These are phyloP conservation scores for Immersiella caudata DNA, from an alignment of 495 filamentous ascomycete species.

Conservation along the genomic window DNA sequence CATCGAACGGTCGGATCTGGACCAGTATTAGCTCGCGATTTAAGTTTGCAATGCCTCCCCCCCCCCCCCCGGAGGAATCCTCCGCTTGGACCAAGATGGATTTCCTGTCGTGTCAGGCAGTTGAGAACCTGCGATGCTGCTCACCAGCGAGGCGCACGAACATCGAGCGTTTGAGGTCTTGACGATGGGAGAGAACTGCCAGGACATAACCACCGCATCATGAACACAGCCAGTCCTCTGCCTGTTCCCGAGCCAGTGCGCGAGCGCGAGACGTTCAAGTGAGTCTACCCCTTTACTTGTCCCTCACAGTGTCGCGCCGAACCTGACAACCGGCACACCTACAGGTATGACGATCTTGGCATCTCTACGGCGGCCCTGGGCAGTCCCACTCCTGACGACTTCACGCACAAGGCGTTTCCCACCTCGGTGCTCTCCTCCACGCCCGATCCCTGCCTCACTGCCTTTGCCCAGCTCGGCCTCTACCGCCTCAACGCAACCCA, in stretches of 20 bases:
- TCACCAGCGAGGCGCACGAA: background rate
- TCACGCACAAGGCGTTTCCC: conserved; percentile 21
- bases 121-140: background rate
- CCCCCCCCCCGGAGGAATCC: background rate
- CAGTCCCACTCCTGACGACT: background rate
- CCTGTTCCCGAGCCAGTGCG: conserved; percentile 32
- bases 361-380: conserved; percentile 29
- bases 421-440: conserved; percentile 35
- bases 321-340: background rate
- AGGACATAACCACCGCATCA: background rate
- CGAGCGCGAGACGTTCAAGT: conserved; percentile 41
- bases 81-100: background rate
- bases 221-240: conserved; percentile 13
- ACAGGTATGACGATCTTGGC: conserved; percentile 28
- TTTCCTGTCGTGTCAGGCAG: background rate
- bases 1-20: background rate
- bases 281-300: conserved; percentile 7
- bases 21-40: background rate
- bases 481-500: conserved; percentile 57
- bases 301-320: background rate
- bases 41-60: background rate
- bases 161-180: background rate
- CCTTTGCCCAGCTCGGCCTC: conserved; percentile 64
- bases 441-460: conserved; percentile 63
- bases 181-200: background rate